Evolutionary conservation across 768 basidiomycete genomes (phyloP).

Genomic region (Lactarius pseudohatsudake): DNA sequence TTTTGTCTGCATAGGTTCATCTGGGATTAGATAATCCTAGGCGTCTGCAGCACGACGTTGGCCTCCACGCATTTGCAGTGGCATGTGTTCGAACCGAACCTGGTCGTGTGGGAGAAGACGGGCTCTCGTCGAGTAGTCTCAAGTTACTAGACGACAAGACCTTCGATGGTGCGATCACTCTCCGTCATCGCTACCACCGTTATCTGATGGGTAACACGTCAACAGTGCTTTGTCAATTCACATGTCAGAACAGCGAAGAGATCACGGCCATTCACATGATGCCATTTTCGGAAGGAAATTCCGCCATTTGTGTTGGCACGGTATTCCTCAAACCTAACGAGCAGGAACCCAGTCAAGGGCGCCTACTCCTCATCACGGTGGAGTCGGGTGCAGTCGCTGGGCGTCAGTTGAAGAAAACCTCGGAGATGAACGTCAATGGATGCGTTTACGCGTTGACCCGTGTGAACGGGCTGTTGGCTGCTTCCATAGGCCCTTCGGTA

Average conservation of each 20-base stretch:
- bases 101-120: constrained; percentile 50
- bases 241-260: constrained; percentile 57
- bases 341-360: constrained; percentile 47
- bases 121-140: constrained; percentile 53
- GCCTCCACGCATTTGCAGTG: constrained; percentile 61
- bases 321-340: constrained; percentile 35
- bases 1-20: constrained; percentile 49
- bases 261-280: constrained; percentile 51
- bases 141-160: constrained; percentile 63
- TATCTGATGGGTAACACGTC: neutral
- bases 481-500: constrained; percentile 77
- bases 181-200: neutral
- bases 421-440: constrained; percentile 52
- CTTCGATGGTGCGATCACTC: constrained; percentile 45
- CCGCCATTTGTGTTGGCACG: constrained; percentile 43
- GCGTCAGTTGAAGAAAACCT: constrained; percentile 37
- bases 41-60: constrained; percentile 59
- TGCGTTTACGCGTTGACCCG: constrained; percentile 66
- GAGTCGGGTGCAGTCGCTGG: constrained; percentile 32
- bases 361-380: constrained; percentile 56
- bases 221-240: constrained; percentile 50
- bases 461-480: constrained; percentile 53
- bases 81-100: constrained; percentile 58
- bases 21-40: constrained; percentile 73
- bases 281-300: constrained; percentile 33